A percentile compares a stretch with the other conserved stretches of the same genome.
Evolutionary conservation across 2,329 filamentous ascomycete species (phyloP).

Genomic region (Hymenoscyphus scutula): DNA sequence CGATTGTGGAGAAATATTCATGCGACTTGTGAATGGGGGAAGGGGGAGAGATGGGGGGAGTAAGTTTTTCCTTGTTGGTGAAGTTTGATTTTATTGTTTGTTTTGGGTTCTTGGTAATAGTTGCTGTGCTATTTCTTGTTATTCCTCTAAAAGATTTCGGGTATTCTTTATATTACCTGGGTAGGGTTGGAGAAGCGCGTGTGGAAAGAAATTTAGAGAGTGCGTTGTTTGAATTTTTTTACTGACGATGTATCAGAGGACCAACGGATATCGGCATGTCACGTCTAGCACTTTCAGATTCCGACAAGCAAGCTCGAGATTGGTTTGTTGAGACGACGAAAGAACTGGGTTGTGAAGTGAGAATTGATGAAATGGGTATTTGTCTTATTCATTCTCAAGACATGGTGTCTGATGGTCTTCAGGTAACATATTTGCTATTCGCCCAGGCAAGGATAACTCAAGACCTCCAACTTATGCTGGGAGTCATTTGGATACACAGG

Average conservation of each 20-base stretch:
- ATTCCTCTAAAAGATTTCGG: no score
- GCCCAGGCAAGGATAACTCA: conserved; percentile 55
- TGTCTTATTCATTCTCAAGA: not conserved
- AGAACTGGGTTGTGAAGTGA: conserved; percentile 63
- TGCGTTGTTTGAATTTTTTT: not conserved
- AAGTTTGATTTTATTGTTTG: not conserved
- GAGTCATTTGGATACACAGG: conserved; percentile 65
- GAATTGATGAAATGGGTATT: conserved; percentile 67
- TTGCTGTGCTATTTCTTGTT: no score
- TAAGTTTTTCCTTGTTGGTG: conserved; percentile 41
- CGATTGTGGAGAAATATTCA: conserved; percentile 64
- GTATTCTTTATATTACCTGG: no score
- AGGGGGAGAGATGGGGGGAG: conserved; percentile 65
- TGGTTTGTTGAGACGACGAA: conserved; percentile 70
- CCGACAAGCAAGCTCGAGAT: conserved; percentile 68
- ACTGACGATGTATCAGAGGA: conserved; percentile 36
- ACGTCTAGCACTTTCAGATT: conserved; percentile 67
- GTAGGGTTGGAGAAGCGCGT: no score
- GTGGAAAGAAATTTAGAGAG: no score
- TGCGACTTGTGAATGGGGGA: conserved; percentile 64
- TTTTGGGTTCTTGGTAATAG: no score
- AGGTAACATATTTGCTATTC: conserved; percentile 70
- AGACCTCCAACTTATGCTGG: conserved; percentile 66
- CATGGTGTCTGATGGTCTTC: not conserved
- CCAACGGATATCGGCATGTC: conserved; percentile 73